Base-by-base conservation (phyloP, 441 rosid species). In the Sinapis alba region DNA sequence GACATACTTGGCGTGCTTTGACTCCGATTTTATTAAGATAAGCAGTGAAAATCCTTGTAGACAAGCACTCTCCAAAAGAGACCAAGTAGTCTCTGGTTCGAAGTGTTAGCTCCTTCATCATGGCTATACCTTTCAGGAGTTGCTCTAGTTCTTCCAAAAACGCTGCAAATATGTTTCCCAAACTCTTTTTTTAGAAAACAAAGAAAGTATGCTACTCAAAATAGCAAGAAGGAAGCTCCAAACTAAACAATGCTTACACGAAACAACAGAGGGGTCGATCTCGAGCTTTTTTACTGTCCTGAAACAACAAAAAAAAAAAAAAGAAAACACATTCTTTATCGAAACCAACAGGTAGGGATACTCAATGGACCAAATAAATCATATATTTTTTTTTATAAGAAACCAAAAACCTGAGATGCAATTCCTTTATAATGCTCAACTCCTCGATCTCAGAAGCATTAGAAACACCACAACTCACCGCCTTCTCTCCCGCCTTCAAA, bases 31-130 rank as follows among this genome's bases (percentile, higher is more conserved):
- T 86, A 74, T 85, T 91, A 79, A 93, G 79, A 86, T 93, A 90
- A 53, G 97, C 98, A 1, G 98, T 91, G 77, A 93, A 93, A 73
- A 93, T 86, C 79, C 98, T 88, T 0, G 98, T 90, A 45, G 97
- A 91, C 91, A 93, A 74, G 86, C 98, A 90, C 80, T 93, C 98
- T 69, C 98, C 98, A 75, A 93, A 93, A 68, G 98, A 93, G 79
- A 90, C 98, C 16, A 93, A 78, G 78, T 91, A 91, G 77, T 90
- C 97, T 84, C 76, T 88, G 11, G 98, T 91, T 51, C 96, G 86
- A 67, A 83, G 89, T 73, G 98, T 93, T 71, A 93, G 72, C 76
- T 93, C 98, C 76, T 90, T 93, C 97, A 91, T 91, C 94, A 89
- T 86, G 16, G 98, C 92, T 75, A 93, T 86, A 66, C 97, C 97